Evolutionary conservation across 176 grass and related monocot species (phyloP).

Genomic region (Zoysia pacifica): DNA sequence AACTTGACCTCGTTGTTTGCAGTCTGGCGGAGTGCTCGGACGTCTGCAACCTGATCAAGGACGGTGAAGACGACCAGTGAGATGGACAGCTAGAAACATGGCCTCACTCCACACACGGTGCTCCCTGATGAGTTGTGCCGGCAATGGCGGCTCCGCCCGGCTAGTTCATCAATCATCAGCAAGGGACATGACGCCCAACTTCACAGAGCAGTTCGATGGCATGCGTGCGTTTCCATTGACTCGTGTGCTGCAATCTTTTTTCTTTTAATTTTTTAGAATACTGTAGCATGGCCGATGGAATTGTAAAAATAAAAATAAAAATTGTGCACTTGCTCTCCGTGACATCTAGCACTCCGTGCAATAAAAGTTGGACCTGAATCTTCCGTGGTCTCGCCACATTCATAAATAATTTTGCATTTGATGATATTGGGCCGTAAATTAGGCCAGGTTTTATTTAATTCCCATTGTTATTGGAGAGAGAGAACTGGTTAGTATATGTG

Average conservation of each 20-base stretch:
- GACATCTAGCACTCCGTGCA: not conserved
- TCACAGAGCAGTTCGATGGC: not conserved
- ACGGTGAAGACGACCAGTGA: slow-evolving; percentile 71
- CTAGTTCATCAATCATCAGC: not conserved
- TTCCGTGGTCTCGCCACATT: not conserved
- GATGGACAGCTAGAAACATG: not conserved
- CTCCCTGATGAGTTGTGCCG: not conserved
- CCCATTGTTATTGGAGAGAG: not conserved
- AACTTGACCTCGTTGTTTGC: not conserved
- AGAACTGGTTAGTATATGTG: not conserved
- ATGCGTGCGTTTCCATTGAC: not conserved
- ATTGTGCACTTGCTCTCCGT: not conserved
- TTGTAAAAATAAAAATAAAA: not conserved
- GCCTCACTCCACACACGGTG: not conserved
- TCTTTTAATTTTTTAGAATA: not conserved
- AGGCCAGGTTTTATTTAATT: not conserved
- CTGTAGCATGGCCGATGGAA: not conserved
- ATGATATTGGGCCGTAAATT: not conserved
- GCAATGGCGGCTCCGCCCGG: not conserved
- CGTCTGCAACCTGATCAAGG: slow-evolving; percentile 78
- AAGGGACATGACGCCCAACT: no score
- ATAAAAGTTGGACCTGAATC: not conserved
- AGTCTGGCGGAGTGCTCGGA: slow-evolving; percentile 76
- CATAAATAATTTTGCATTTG: not conserved
- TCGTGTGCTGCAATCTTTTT: not conserved